Percentiles rank a stretch among this genome's conserved stretches.
Evolutionary conservation across 352 stramenopile genomes (phyloP).

Genomic region (Phytopythium kandeliae): DNA sequence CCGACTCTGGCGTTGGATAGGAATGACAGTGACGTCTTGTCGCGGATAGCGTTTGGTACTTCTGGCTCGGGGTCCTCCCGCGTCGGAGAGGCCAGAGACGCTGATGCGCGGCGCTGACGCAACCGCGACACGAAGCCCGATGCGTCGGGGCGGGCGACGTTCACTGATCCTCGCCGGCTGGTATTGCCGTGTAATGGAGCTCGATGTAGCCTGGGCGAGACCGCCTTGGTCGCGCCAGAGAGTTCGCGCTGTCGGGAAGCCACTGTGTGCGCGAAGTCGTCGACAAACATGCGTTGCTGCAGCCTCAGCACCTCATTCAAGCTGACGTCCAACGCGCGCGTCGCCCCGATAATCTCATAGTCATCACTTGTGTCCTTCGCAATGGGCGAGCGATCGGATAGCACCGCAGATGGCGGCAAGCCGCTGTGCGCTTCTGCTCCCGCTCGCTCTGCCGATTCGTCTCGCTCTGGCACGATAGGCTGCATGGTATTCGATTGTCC

Average conservation of each 20-base stretch:
- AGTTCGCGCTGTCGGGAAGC: conserved; percentile 18
- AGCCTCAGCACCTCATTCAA: conserved; percentile 26
- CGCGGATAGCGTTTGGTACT: not conserved
- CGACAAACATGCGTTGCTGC: conserved; percentile 48
- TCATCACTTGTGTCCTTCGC: not conserved
- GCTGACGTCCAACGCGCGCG: not conserved
- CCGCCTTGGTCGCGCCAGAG: too few species aligned
- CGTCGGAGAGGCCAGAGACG: not conserved
- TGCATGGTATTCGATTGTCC: conserved; percentile 6
- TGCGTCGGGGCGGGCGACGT: not conserved
- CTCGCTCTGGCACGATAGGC: not conserved
- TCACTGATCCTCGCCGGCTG: not conserved
- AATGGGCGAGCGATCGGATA: too few species aligned
- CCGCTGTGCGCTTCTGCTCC: conserved; percentile 12
- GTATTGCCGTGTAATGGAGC: not conserved
- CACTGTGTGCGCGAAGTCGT: conserved; percentile 49
- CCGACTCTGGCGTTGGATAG: not conserved
- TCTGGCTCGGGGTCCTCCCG: not conserved
- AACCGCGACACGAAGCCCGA: conserved; percentile 13
- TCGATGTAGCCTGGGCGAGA: not conserved
- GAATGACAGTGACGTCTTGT: not conserved
- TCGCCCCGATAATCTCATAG: not conserved
- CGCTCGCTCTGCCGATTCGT: not conserved
- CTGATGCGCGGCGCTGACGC: not conserved
- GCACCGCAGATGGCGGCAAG: not conserved